Percentiles rank a stretch among this genome's conserved stretches.
These are phyloP conservation scores for Tricholomella constricta DNA, from an alignment of 768 basidiomycete genomes.

Conservation along the genomic window DNA sequence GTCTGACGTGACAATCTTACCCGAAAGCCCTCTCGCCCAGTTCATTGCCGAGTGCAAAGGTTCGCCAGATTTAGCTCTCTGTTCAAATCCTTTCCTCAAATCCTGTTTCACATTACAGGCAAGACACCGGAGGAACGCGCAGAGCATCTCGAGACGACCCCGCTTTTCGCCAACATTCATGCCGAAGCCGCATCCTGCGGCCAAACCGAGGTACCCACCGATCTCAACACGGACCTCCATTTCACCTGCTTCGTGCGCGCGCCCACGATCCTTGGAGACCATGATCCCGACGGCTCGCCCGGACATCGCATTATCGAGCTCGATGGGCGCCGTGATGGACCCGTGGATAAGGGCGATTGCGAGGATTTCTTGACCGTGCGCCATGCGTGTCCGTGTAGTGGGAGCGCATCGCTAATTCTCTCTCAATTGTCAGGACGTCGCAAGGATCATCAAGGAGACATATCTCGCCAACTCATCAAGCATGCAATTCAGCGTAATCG, in stretches of 20 bases:
- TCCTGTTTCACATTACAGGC: slow-evolving; percentile 35
- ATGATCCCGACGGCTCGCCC: slow-evolving; percentile 28
- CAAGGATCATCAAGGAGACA: slow-evolving; percentile 57
- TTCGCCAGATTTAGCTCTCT: too few relatives aligned
- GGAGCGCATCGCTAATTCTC: background rate
- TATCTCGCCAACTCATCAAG: slow-evolving; percentile 57
- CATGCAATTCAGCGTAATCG: slow-evolving; percentile 70
- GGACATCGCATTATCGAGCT: slow-evolving; percentile 67
- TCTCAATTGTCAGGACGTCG: slow-evolving; percentile 60
- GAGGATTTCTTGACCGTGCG: slow-evolving; percentile 57
- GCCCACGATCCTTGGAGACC: slow-evolving; percentile 36
- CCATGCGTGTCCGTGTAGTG: slow-evolving; percentile 10
- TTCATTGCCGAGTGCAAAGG: slow-evolving; percentile 71
- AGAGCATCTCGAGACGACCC: slow-evolving; percentile 69
- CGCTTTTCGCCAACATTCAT: slow-evolving; percentile 80
- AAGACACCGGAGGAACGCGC: slow-evolving; percentile 76
- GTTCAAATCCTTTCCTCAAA: background rate
- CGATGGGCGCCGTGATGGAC: slow-evolving; percentile 77
- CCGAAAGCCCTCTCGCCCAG: slow-evolving; percentile 59
- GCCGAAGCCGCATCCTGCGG: slow-evolving; percentile 66
- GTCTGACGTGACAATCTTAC: slow-evolving; percentile 58
- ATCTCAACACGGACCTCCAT: slow-evolving; percentile 77
- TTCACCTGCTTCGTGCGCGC: slow-evolving; percentile 87
- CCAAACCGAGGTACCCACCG: slow-evolving; percentile 64
- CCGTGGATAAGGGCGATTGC: slow-evolving; percentile 76